Base-by-base conservation (phyloP, 106 monocot species). In the Acorus gramineus region DNA sequence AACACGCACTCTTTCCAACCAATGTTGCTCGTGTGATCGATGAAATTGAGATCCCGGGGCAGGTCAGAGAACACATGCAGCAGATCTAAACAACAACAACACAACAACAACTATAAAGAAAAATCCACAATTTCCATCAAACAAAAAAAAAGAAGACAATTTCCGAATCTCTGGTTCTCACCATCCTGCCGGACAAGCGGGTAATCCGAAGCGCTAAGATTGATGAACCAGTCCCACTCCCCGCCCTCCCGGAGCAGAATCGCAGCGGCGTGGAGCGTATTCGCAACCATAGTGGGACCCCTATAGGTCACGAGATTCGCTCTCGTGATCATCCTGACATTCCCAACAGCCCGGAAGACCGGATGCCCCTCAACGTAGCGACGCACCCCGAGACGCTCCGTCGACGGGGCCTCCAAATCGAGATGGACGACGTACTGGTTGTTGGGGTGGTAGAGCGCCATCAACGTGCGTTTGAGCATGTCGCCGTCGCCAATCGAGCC, bases 1-100 rank as follows among this genome's bases (percentile, higher is more conserved):
- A 4, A 52, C n/a, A 60, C 88, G 14, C 79, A 85, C 85, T 85
- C 85, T 79, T 85, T 85, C 85, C 81, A 81, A 53, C 85, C 85
- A 61, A 85, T 64, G 59, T 85, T 78, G 62, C 81, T 81, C 8
- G 75, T 76, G 52, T 81, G 85, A 63, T 85, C 85, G 42, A 85
- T 78, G 69, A 85, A 85, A 66, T 85, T 85, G 28, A 85, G 69
- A 11, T 73, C 65, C 63, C 81, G 75, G 49, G 85, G 85, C 59
- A 78, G 64, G 47, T 78, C 75, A 4, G 85, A 85, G 69, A 85
- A 85, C 3, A 79, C 85, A 73, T 85, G 78, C 49, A 85, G 78
- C 71, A 85, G 59, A 66, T 85, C 85, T 85, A 72, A 63, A 42
- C 48, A 69, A 44, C 12, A 53, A 11, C 28, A 28, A 28, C 28